Percentiles rank a stretch among this genome's conserved stretches.
These are phyloP conservation scores for Amaranthus hypochondriacus DNA, from an alignment of 148 eudicot genomes.

Conservation along the genomic window DNA sequence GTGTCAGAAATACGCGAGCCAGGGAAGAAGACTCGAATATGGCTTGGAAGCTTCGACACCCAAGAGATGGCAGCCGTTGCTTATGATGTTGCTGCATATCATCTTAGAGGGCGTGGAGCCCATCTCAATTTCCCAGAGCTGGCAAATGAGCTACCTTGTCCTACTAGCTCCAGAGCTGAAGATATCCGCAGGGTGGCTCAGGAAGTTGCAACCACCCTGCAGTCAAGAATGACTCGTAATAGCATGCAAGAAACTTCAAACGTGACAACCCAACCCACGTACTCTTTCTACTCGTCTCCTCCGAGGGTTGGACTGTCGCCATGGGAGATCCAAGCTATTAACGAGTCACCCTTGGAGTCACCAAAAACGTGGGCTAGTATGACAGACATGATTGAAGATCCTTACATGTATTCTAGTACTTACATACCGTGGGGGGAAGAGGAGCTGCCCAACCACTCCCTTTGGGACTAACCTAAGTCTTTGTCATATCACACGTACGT, in stretches of 20 bases:
- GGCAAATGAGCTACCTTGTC: slow-evolving; percentile 27
- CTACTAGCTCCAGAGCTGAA: slow-evolving; percentile 35
- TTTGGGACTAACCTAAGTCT: slow-evolving; percentile 31
- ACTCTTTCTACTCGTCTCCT: background rate
- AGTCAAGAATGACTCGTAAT: background rate
- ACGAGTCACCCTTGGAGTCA: slow-evolving; percentile 57
- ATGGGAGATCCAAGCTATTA: slow-evolving; percentile 63
- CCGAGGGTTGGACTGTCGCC: slow-evolving; percentile 45
- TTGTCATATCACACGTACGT: too few relatives aligned
- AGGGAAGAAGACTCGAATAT: slow-evolving; percentile 45
- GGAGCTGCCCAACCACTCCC: slow-evolving; percentile 31
- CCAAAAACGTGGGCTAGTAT: slow-evolving; percentile 47
- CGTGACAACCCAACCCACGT: slow-evolving; percentile 16
- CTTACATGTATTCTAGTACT: slow-evolving; percentile 3
- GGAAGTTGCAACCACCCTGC: slow-evolving; percentile 32
- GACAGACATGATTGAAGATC: slow-evolving; percentile 22
- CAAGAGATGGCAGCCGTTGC: slow-evolving; percentile 62
- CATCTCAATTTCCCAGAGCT: slow-evolving; percentile 52
- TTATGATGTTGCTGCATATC: slow-evolving; percentile 50
- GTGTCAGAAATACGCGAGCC: slow-evolving; percentile 64
- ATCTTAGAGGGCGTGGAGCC: slow-evolving; percentile 37
- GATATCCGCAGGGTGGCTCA: slow-evolving; percentile 60
- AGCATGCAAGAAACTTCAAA: background rate
- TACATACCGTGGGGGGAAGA: slow-evolving; percentile 30
- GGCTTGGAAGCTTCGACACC: slow-evolving; percentile 60